Percentiles rank a stretch among this genome's conserved stretches.
Evolutionary conservation across 768 basidiomycete genomes (phyloP).

Genomic region (Leccinum longicurvipes): DNA sequence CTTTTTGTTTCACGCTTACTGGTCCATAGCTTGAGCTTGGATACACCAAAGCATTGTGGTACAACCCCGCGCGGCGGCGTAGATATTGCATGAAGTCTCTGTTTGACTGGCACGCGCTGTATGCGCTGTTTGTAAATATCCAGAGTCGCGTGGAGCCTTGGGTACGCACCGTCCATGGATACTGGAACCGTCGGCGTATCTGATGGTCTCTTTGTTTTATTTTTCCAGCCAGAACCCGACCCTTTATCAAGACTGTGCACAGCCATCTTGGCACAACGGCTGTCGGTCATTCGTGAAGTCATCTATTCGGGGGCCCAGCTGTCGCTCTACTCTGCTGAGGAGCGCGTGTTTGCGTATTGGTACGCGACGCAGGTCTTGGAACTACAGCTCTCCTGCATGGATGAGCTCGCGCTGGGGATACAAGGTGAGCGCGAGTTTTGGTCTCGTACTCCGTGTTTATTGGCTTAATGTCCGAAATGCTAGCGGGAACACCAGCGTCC

Average conservation of each 20-base stretch:
- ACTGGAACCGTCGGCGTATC: background rate
- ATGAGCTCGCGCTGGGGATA: slow-evolving; percentile 41
- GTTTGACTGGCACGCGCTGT: slow-evolving; percentile 63
- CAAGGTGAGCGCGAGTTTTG: slow-evolving; percentile 34
- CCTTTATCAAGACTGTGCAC: slow-evolving; percentile 23
- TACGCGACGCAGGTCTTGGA: slow-evolving; percentile 58
- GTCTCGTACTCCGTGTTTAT: background rate
- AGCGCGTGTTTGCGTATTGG: slow-evolving; percentile 76
- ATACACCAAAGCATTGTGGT: slow-evolving; percentile 60
- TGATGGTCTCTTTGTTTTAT: background rate
- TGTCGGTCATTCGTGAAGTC: slow-evolving; percentile 62
- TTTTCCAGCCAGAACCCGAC: slow-evolving; percentile 24
- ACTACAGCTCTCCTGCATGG: slow-evolving; percentile 51
- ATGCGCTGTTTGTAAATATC: slow-evolving; percentile 41
- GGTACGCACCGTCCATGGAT: slow-evolving; percentile 2
- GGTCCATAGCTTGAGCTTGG: slow-evolving; percentile 50
- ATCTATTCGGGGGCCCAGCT: slow-evolving; percentile 75
- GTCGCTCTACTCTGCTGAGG: slow-evolving; percentile 65
- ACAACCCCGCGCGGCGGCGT: slow-evolving; percentile 64
- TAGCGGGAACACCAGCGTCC: slow-evolving; percentile 25
- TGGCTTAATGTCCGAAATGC: background rate
- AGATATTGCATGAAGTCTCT: slow-evolving; percentile 62
- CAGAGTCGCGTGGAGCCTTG: slow-evolving; percentile 14
- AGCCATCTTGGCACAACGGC: slow-evolving; percentile 54
- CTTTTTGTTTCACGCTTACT: background rate